Evolutionary conservation across 345 rosid genomes (phyloP).

Genomic region (Clausena lansium): DNA sequence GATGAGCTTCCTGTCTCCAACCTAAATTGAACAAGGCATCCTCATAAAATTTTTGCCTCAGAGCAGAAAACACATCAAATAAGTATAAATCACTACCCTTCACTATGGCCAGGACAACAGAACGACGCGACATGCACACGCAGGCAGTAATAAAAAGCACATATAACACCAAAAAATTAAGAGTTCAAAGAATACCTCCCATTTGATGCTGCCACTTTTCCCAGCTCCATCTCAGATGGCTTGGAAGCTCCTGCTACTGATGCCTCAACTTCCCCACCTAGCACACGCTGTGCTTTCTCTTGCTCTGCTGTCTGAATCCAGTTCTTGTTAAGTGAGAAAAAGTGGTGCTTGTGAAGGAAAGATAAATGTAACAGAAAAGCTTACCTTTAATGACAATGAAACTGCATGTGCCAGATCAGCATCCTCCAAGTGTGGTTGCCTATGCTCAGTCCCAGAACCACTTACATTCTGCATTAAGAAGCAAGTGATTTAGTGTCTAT

Average conservation of each 20-base stretch:
- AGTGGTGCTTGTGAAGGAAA: neutral
- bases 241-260: slow-evolving; percentile 40
- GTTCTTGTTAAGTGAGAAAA: slow-evolving; percentile 21
- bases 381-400: slow-evolving; percentile 68
- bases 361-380: slow-evolving; percentile 17
- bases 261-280: slow-evolving; percentile 38
- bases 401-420: slow-evolving; percentile 66
- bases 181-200: slow-evolving; percentile 56
- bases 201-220: slow-evolving; percentile 42
- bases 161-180: neutral
- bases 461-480: slow-evolving; percentile 37
- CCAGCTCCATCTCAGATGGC: slow-evolving; percentile 40
- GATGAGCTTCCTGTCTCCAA: slow-evolving; percentile 67
- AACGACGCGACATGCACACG: neutral
- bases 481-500: slow-evolving; percentile 12
- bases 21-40: slow-evolving; percentile 35
- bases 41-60: neutral
- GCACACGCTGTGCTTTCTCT: slow-evolving; percentile 53
- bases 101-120: neutral
- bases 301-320: slow-evolving; percentile 69
- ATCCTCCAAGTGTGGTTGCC: slow-evolving; percentile 46
- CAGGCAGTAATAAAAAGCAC: neutral
- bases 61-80: neutral
- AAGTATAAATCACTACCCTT: neutral
- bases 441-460: slow-evolving; percentile 39